phyloP scores from a whole-genome alignment of 1,284 basidiomycete genomes.

The Fomitopsis betulina region DNA sequence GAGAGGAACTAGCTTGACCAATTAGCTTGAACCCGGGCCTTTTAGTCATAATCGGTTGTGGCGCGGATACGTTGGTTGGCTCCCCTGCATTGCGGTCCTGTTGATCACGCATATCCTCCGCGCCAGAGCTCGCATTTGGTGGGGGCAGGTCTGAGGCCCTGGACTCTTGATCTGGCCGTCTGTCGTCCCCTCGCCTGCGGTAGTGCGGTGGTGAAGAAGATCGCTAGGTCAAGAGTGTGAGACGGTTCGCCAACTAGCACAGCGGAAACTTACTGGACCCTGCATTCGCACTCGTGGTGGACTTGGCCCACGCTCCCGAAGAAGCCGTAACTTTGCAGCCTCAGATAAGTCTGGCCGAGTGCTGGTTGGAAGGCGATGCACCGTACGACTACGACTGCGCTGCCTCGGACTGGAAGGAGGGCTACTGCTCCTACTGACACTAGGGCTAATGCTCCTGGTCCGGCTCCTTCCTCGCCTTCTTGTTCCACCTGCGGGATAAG shows the following conservation, averaged over 20 bases:
- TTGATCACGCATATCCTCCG: neutral
- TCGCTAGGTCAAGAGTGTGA: neutral
- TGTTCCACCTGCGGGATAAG: slow-evolving; percentile 24
- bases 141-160: neutral
- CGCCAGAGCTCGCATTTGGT: neutral
- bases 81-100: neutral
- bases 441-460: slow-evolving; percentile 10
- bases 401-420: slow-evolving; percentile 45
- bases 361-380: slow-evolving; percentile 57
- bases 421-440: slow-evolving; percentile 40
- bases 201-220: slow-evolving; percentile 9
- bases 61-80: neutral
- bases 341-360: neutral
- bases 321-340: neutral
- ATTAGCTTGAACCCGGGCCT: slow-evolving; percentile 63
- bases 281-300: neutral
- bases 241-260: neutral
- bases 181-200: neutral
- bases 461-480: slow-evolving; percentile 9
- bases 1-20: slow-evolving; percentile 46
- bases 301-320: neutral
- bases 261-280: neutral
- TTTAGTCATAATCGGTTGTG: slow-evolving; percentile 23
- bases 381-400: slow-evolving; percentile 44
- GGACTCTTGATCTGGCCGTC: neutral